Conservation (phyloP, 805 yeast species). For the Yarrowia hollandica region DNA sequence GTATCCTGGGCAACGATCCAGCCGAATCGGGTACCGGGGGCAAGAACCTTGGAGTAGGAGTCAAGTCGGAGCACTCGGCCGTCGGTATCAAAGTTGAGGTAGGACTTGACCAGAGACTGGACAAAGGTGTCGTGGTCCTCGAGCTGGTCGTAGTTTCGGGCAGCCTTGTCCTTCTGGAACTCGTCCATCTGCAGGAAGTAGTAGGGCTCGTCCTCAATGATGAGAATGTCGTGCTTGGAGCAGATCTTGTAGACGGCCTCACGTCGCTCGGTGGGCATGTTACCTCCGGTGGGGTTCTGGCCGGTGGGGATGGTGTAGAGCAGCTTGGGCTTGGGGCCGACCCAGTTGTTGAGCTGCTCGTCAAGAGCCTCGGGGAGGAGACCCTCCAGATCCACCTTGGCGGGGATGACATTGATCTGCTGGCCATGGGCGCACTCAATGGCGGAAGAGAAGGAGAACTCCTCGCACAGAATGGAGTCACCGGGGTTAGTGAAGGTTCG, state of each 20-base stretch:
- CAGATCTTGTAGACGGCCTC: constrained; percentile 71
- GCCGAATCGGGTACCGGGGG: constrained; percentile 87
- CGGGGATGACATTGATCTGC: constrained; percentile 68
- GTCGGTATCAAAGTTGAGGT: constrained; percentile 71
- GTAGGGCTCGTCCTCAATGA: constrained; percentile 96
- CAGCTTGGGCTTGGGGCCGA: constrained; percentile 70
- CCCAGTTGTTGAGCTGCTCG: constrained; percentile 66
- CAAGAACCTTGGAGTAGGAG: constrained; percentile 86
- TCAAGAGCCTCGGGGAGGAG: constrained; percentile 71
- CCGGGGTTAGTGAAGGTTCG: constrained; percentile 77
- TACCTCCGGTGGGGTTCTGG: constrained; percentile 96
- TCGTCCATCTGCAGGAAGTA: constrained; percentile 91
- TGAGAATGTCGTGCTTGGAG: constrained; percentile 78
- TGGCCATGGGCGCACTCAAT: constrained; percentile 76
- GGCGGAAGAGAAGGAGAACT: constrained; percentile 79
- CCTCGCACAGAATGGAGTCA: constrained; percentile 82
- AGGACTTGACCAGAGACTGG: constrained; percentile 69
- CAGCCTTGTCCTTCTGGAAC: constrained; percentile 51
- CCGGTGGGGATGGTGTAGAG: constrained; percentile 94
- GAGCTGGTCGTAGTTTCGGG: constrained; percentile 33
- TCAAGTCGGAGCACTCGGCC: constrained; percentile 90
- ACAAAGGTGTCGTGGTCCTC: constrained; percentile 57
- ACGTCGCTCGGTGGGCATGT: constrained; percentile 76
- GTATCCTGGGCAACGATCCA: constrained; percentile 77
- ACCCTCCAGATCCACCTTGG: constrained; percentile 77